Conservation (phyloP, 306 rosid species). For the Hippophae tibetana region DNA sequence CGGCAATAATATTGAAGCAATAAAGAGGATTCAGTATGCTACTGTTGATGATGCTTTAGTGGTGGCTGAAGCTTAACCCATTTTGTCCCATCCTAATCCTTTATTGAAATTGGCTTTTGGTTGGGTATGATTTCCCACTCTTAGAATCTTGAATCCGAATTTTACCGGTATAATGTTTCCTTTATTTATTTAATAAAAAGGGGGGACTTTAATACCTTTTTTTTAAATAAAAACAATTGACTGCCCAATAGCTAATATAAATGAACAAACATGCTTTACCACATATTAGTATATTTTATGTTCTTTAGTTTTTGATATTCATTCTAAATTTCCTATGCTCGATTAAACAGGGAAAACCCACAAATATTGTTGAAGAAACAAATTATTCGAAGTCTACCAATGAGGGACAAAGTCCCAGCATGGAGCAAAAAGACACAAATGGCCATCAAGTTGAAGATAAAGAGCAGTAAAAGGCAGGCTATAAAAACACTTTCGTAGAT, state of each 20-base stretch:
- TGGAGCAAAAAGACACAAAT: constrained; percentile 29
- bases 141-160: too few relatives aligned
- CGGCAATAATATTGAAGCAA: constrained; percentile 31
- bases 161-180: too few relatives aligned
- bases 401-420: constrained; percentile 27
- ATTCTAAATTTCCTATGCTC: constrained; percentile 12
- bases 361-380: constrained; percentile 31
- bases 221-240: too few relatives aligned
- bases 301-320: background rate
- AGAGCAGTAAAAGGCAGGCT: constrained; percentile 18
- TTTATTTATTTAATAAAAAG: too few relatives aligned
- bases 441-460: constrained; percentile 39
- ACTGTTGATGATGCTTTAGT: constrained; percentile 64
- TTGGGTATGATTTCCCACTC: too few relatives aligned
- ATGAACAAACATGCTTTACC: too few relatives aligned
- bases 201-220: too few relatives aligned
- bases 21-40: constrained; percentile 83
- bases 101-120: too few relatives aligned
- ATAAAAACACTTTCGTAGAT: constrained; percentile 6
- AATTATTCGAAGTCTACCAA: constrained; percentile 28
- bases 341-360: constrained; percentile 48
- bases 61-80: constrained; percentile 83
- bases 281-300: background rate
- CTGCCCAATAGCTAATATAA: too few relatives aligned
- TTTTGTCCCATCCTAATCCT: constrained; percentile 30